Evolutionary conservation across 106 monocot species (phyloP).

Genomic region (Acanthochlamys bracteata): DNA sequence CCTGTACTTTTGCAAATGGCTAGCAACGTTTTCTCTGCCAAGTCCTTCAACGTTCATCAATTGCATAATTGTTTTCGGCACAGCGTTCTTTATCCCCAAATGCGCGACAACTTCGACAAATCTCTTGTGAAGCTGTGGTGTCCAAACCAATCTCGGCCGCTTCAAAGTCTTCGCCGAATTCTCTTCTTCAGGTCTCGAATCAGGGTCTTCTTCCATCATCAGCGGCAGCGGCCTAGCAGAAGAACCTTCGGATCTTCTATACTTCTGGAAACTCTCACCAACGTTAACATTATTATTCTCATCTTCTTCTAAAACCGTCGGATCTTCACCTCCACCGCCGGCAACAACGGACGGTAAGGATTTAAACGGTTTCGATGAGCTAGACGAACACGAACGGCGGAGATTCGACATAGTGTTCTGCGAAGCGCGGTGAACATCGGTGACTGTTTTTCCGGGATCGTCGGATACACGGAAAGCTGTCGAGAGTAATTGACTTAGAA

Average conservation of each 20-base stretch:
- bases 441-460: slow-evolving; percentile 28
- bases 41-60: slow-evolving; percentile 60
- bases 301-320: slow-evolving; percentile 4
- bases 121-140: slow-evolving; percentile 52
- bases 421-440: slow-evolving; percentile 46
- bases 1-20: slow-evolving; percentile 55
- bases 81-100: slow-evolving; percentile 40
- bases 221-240: background rate
- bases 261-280: background rate
- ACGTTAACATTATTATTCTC: background rate
- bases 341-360: slow-evolving; percentile 6
- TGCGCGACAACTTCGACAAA: slow-evolving; percentile 46
- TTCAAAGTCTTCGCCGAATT: slow-evolving; percentile 15
- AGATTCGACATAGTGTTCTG: slow-evolving; percentile 29
- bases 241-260: background rate
- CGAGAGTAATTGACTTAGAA: slow-evolving; percentile 18
- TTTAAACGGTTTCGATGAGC: slow-evolving; percentile 4
- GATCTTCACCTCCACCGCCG: background rate
- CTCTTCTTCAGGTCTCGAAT: slow-evolving; percentile 11
- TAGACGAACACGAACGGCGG: slow-evolving; percentile 7
- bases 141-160: slow-evolving; percentile 41
- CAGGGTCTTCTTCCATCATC: slow-evolving; percentile 13
- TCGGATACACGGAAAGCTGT: slow-evolving; percentile 56
- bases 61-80: slow-evolving; percentile 49
- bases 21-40: slow-evolving; percentile 54